A percentile compares a stretch with the other conserved stretches of the same genome.
phyloP scores from a whole-genome alignment of 192 early-diverging fungal genomes.

The Rhizoclosmatium globosum region DNA sequence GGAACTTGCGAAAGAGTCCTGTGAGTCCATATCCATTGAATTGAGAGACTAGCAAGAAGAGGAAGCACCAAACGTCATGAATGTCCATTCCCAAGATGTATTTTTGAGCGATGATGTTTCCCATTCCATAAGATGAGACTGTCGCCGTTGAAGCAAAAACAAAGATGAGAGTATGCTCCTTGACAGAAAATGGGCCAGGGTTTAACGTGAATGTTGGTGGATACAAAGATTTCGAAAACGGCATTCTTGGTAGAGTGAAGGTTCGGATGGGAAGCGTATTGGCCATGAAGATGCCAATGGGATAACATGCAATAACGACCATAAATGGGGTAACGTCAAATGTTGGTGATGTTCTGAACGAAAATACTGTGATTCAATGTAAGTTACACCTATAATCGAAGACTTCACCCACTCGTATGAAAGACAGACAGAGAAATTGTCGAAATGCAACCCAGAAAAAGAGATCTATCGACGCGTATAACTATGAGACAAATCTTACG shows the following conservation, averaged over 20 bases:
- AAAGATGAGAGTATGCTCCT: conserved; percentile 84
- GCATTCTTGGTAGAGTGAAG: conserved; percentile 36
- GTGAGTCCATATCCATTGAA: conserved; percentile 64
- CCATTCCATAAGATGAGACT: conserved; percentile 67
- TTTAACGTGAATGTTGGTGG: conserved; percentile 28
- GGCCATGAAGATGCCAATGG: conserved; percentile 73
- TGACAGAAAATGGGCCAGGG: conserved; percentile 78
- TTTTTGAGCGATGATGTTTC: conserved; percentile 34
- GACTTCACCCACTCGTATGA: conserved; percentile 9
- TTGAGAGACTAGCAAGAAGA: conserved; percentile 18
- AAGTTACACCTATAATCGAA: background rate
- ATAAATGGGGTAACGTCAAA: conserved; percentile 36
- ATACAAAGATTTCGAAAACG: conserved; percentile 4
- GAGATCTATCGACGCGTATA: conserved; percentile 60
- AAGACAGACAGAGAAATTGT: conserved; percentile 18
- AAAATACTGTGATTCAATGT: conserved; percentile 28
- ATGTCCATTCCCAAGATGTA: conserved; percentile 10
- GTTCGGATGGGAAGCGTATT: conserved; percentile 59
- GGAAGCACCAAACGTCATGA: conserved; percentile 7
- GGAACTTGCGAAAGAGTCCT: conserved; percentile 73
- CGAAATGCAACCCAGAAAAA: conserved; percentile 35
- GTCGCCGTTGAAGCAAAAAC: conserved; percentile 73
- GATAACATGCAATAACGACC: conserved; percentile 68
- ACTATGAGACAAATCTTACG: background rate
- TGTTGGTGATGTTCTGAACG: conserved; percentile 42